Evolutionary conservation across 352 stramenopile genomes (phyloP).

Genomic region (Globisporangium barbulae): DNA sequence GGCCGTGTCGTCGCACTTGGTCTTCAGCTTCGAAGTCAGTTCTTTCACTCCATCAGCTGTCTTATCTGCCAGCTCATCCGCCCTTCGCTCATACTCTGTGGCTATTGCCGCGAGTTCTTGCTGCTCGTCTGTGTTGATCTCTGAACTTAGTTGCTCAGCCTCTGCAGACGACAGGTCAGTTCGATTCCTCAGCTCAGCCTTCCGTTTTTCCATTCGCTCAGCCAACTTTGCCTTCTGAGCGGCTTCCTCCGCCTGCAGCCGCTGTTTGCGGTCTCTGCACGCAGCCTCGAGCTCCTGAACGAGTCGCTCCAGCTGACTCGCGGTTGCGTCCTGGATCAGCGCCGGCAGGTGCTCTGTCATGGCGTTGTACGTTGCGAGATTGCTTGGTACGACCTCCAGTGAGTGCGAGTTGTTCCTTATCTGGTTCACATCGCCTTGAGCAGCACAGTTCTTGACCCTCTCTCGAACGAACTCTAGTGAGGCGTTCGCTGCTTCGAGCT

Average conservation of each 20-base stretch:
- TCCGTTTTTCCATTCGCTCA: neutral
- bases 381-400: neutral
- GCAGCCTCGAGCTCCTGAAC: conserved; percentile 2
- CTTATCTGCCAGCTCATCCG: neutral
- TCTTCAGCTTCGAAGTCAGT: neutral
- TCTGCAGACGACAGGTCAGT: neutral
- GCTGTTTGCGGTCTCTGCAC: conserved; percentile 2
- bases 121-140: neutral
- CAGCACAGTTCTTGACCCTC: neutral
- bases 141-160: neutral
- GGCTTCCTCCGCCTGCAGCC: neutral
- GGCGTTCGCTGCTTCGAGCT: neutral
- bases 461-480: neutral
- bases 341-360: conserved; percentile 4
- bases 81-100: neutral
- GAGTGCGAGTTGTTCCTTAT: neutral
- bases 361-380: neutral
- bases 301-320: conserved; percentile 3
- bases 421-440: neutral
- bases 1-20: neutral
- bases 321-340: conserved; percentile 3
- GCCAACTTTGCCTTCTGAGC: neutral
- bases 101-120: neutral
- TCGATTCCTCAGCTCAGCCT: neutral
- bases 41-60: neutral